phyloP scores from a whole-genome alignment of 169 alveolate species.

The Blepharisma undulans region DNA sequence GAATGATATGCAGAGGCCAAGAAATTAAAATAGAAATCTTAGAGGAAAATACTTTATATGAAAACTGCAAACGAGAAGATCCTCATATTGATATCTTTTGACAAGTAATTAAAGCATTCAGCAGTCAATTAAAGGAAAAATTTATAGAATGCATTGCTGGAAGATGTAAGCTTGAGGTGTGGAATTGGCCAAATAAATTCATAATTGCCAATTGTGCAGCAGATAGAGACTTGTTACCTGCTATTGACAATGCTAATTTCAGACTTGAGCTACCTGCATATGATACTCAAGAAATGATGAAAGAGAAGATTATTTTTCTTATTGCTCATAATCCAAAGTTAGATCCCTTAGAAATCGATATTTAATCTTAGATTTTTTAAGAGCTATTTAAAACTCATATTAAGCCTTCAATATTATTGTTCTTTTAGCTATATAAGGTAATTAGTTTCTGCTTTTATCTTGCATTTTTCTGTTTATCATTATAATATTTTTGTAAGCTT shows the following conservation, averaged over 20 bases:
- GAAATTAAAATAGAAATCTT: conserved; percentile 81
- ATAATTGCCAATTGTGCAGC: background rate
- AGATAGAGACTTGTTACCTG: conserved; percentile 71
- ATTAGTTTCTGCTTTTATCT: too few relatives aligned
- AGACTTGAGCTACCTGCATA: conserved; percentile 88
- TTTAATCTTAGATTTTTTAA: too few relatives aligned
- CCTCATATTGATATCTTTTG: conserved; percentile 64
- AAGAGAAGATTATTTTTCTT: conserved; percentile 84
- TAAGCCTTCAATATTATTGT: too few relatives aligned
- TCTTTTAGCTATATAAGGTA: too few relatives aligned
- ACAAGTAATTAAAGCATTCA: conserved; percentile 84
- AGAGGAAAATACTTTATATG: conserved; percentile 84
- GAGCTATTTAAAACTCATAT: too few relatives aligned
- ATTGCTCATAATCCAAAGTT: conserved; percentile 80
- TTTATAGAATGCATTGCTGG: conserved; percentile 91
- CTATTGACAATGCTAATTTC: conserved; percentile 91
- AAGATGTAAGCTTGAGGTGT: conserved; percentile 83
- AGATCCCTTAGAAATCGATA: conserved; percentile 24
- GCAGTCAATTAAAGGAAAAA: conserved; percentile 76
- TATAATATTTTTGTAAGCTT: too few relatives aligned
- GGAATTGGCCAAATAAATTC: background rate
- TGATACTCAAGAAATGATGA: conserved; percentile 76
- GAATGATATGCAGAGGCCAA: conserved; percentile 85
- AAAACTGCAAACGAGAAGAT: conserved; percentile 62
- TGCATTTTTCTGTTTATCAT: too few relatives aligned